Conservation (phyloP, 2,329 filamentous ascomycete genomes). For the Colletotrichum sp. region DNA sequence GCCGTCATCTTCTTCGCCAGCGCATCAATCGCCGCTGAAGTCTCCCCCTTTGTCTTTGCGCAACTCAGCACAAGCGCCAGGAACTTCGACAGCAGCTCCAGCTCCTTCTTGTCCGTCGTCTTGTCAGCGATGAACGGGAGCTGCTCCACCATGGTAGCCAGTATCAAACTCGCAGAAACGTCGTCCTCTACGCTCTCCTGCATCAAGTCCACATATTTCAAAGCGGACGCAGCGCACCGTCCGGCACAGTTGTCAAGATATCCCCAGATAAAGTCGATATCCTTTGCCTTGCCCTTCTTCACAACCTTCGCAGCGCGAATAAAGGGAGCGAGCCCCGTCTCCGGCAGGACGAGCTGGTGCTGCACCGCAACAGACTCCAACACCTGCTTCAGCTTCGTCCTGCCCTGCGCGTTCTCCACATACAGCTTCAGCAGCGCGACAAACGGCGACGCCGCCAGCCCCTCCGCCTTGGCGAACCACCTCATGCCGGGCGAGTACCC, state of each 20-base stretch:
- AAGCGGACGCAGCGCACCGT: constrained; percentile 75
- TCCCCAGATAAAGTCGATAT: constrained; percentile 57
- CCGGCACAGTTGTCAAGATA: constrained; percentile 86
- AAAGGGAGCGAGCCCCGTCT: constrained; percentile 52
- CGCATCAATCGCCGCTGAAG: constrained; percentile 27
- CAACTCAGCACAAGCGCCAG: constrained; percentile 62
- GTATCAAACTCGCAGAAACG: constrained; percentile 63
- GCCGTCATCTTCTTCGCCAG: constrained; percentile 33
- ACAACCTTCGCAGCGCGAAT: constrained; percentile 42
- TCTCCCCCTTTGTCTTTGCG: constrained; percentile 56
- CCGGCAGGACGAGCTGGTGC: constrained; percentile 67
- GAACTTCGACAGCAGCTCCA: constrained; percentile 59
- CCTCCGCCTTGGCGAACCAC: constrained; percentile 82
- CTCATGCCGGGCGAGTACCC: constrained; percentile 82
- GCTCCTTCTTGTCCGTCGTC: constrained; percentile 45
- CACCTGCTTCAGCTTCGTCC: constrained; percentile 39
- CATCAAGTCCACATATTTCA: constrained; percentile 81
- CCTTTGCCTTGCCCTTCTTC: constrained; percentile 23
- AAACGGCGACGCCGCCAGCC: constrained; percentile 71
- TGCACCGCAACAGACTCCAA: constrained; percentile 67
- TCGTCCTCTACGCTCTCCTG: constrained; percentile 48
- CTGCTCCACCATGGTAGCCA: constrained; percentile 77
- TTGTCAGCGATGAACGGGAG: constrained; percentile 68
- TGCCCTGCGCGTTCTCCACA: constrained; percentile 4
- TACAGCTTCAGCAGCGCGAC: constrained; percentile 67